These are phyloP conservation scores for Solanum chiquidenum DNA, from an alignment of 257 asterid species.

Conservation along the genomic window DNA sequence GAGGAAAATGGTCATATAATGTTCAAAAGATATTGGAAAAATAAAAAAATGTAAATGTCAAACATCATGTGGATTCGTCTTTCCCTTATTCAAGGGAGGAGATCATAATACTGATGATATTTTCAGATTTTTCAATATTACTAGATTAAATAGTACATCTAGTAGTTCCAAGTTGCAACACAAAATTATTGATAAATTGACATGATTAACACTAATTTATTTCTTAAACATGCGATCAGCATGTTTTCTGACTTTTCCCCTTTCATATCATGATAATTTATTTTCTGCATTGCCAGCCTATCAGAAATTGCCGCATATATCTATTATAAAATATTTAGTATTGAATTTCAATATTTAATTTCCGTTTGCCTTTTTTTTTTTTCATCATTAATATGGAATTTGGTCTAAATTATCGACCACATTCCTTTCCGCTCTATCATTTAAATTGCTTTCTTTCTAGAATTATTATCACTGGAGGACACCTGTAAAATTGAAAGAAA, in stretches of 20 bases:
- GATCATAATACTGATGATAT: not conserved
- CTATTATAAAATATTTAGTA: not conserved
- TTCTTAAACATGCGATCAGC: not conserved
- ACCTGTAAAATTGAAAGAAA: not conserved
- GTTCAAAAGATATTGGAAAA: not conserved
- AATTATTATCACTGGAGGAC: not conserved
- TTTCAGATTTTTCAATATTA: not conserved
- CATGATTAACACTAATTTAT: not conserved
- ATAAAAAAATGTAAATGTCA: not conserved
- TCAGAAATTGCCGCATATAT: not conserved
- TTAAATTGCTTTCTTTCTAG: not conserved
- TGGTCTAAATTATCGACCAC: not conserved
- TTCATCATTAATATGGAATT: not conserved
- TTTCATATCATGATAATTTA: not conserved
- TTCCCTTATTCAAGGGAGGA: not conserved
- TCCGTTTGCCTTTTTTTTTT: too few relatives aligned
- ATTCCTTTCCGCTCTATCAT: not conserved
- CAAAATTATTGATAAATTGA: not conserved
- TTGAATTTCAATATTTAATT: not conserved
- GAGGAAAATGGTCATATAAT: not conserved
- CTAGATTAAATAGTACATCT: not conserved
- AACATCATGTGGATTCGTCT: not conserved
- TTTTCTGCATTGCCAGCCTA: not conserved
- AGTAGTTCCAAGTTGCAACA: not conserved
- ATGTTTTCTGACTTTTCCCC: not conserved